Percentiles rank a stretch among this genome's conserved stretches.
Evolutionary conservation across 768 basidiomycete genomes (phyloP).

Genomic region (Dioszegia aurantiaca): DNA sequence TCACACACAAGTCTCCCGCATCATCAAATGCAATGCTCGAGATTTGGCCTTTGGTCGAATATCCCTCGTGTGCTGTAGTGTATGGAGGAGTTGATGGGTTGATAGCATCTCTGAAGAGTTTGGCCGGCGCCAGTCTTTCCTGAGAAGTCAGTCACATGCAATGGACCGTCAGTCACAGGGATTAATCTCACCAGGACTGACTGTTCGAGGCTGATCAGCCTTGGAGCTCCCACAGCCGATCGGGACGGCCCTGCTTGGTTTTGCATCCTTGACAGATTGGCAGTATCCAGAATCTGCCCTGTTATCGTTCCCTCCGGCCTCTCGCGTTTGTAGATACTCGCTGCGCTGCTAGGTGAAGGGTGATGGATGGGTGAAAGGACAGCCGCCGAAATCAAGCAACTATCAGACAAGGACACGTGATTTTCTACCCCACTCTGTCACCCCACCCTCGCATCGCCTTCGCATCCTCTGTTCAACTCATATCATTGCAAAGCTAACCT

Average conservation of each 20-base stretch:
- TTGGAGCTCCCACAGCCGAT: neutral
- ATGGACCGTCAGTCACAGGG: neutral
- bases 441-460: no score
- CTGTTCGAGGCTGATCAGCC: neutral
- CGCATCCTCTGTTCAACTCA: no score
- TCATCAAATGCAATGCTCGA: conserved; percentile 90
- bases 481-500: no score
- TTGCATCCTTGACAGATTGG: neutral
- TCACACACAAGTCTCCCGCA: conserved; percentile 77
- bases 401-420: no score
- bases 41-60: conserved; percentile 49
- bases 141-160: neutral
- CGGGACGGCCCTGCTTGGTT: neutral
- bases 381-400: no score
- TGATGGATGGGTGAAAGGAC: no score
- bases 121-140: conserved; percentile 17
- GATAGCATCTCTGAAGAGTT: conserved; percentile 19
- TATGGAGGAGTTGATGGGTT: neutral
- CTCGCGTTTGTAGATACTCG: no score
- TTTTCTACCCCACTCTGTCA: no score
- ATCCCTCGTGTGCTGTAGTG: conserved; percentile 7
- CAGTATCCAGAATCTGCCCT: no score
- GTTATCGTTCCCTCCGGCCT: no score
- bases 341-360: no score
- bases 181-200: neutral